Base-by-base conservation (phyloP, 805 yeast genomes). In the Candida parachauliodes region DNA sequence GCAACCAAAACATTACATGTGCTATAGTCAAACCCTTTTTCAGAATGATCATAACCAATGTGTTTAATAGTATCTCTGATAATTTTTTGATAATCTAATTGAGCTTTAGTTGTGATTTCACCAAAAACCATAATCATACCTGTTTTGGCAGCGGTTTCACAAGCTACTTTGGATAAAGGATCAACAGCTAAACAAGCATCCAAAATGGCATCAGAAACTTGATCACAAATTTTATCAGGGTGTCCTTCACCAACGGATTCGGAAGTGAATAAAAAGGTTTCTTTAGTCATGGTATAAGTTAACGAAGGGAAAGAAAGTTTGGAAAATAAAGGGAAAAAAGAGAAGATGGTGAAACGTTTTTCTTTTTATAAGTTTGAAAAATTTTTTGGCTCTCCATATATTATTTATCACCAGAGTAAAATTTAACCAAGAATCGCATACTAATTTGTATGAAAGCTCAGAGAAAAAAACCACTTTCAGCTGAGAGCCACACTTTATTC, bases 71-170 rank as follows among this genome's bases (percentile, higher is more conserved):
- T 93, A 68, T 93, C 97, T 77, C 98, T 88, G 67, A 93, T 80
- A 59, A 93, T 82, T 73, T 91, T 88, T 74, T 93, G 98, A 86
- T 79, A 93, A 76, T 93, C 98, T 61, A 93, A 75, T 48, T 72
- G 70, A 52, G 98, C 98, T 65, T 80, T 84, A 72, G 98, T 93
- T 74, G 98, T 91, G 69, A 93, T 93, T 73, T 93, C 98, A 74
- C 98, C 98, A 62, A 93, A 93, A 50, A 93, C 97, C 94, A 93
- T 85, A 62, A 93, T 88, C 95, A 93, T 81, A 75, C 98, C 98
- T 50, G 98, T 93, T 77, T 93, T 93, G 57, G 98, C 83, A 50
- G 98, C 98, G 44, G 98, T 87, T 73, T 93, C 98, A 77, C 98
- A 93, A 34, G 96, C 98, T 64, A 93, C 98, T 77, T 93, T 93